Percentiles rank a stretch among this genome's conserved stretches.
Conservation (phyloP, 2,329 filamentous ascomycete genomes). For the Cephalotrichum gorgonifer region DNA sequence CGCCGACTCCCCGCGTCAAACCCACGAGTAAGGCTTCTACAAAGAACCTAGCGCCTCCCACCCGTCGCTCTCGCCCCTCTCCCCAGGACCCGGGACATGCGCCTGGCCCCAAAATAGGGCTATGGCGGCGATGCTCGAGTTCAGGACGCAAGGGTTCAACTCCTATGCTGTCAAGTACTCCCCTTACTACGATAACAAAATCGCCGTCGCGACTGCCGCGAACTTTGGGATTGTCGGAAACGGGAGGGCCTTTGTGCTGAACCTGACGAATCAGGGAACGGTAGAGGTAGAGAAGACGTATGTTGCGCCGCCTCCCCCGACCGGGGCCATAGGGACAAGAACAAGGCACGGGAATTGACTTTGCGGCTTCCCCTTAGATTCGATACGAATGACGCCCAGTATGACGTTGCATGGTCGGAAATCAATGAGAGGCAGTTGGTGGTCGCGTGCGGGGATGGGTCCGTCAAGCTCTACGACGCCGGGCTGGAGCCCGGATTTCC, state of each 20-base stretch:
- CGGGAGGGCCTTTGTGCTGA: slow-evolving; percentile 76
- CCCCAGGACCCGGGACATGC: neutral
- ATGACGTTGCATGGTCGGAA: slow-evolving; percentile 92
- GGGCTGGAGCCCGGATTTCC: slow-evolving; percentile 66
- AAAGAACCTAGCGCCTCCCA: neutral
- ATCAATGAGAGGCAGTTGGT: slow-evolving; percentile 91
- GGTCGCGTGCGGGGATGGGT: slow-evolving; percentile 83
- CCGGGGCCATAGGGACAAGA: no score
- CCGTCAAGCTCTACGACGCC: slow-evolving; percentile 88
- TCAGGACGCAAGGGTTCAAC: slow-evolving; percentile 86
- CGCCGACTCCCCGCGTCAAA: neutral
- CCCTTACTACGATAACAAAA: slow-evolving; percentile 89
- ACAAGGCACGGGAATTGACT: neutral
- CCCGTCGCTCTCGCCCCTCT: neutral
- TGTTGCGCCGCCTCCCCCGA: no score
- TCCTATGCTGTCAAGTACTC: slow-evolving; percentile 98
- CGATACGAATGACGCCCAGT: slow-evolving; percentile 94
- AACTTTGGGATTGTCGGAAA: slow-evolving; percentile 98
- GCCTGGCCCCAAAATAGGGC: neutral
- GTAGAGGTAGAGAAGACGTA: slow-evolving; percentile 78
- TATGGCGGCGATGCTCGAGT: slow-evolving; percentile 74
- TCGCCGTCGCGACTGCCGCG: slow-evolving; percentile 81
- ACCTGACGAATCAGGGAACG: slow-evolving; percentile 64
- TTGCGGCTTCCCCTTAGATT: slow-evolving; percentile 51
- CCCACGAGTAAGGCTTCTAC: neutral